Evolutionary conservation across 768 basidiomycete genomes (phyloP).

Genomic region (Panellus pusillus): DNA sequence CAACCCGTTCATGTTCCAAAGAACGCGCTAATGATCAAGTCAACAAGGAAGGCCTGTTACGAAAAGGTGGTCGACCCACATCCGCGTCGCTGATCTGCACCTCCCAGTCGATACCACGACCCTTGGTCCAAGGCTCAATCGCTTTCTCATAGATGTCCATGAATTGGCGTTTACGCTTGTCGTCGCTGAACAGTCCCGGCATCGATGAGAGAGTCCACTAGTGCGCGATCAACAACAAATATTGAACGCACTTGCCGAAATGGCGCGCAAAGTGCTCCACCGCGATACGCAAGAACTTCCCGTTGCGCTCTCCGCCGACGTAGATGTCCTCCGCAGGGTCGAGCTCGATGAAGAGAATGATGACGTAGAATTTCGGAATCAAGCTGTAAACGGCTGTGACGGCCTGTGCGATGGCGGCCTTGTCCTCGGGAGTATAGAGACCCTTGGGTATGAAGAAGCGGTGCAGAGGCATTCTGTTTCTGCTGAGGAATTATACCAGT

Average conservation of each 20-base stretch:
- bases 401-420: slow-evolving; percentile 21
- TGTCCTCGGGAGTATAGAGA: slow-evolving; percentile 24
- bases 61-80: slow-evolving; percentile 3
- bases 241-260: slow-evolving; percentile 10
- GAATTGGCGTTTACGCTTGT: slow-evolving; percentile 6
- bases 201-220: not conserved
- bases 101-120: slow-evolving; percentile 21
- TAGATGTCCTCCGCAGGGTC: slow-evolving; percentile 15
- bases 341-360: slow-evolving; percentile 28
- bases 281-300: slow-evolving; percentile 22
- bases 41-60: not conserved
- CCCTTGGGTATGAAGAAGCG: slow-evolving; percentile 25
- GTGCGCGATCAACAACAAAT: no score
- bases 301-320: slow-evolving; percentile 21
- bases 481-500: not conserved
- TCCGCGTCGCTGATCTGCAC: slow-evolving; percentile 16
- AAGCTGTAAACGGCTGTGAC: slow-evolving; percentile 20
- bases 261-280: slow-evolving; percentile 24
- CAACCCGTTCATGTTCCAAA: slow-evolving; percentile 19
- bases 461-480: slow-evolving; percentile 26
- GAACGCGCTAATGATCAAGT: not conserved
- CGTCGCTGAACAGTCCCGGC: not conserved
- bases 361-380: slow-evolving; percentile 26
- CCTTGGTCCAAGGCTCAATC: slow-evolving; percentile 17
- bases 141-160: slow-evolving; percentile 18